Evolutionary conservation across 768 basidiomycete genomes (phyloP).

Genomic region (Russula olivacea): DNA sequence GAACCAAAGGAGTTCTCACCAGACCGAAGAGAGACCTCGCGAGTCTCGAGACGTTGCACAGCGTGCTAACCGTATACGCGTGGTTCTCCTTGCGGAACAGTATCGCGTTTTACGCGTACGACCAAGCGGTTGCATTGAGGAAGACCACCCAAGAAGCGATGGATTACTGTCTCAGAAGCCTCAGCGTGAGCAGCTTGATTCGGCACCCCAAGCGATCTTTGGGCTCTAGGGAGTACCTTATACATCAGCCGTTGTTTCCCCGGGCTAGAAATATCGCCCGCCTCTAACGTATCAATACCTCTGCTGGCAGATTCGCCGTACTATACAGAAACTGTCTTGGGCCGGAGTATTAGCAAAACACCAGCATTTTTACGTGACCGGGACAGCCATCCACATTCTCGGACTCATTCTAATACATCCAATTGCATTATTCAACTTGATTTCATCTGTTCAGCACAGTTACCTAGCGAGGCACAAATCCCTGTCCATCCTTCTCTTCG

Average conservation of each 20-base stretch:
- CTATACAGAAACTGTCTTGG: not conserved
- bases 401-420: not conserved
- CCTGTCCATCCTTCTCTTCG: not conserved
- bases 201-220: not conserved
- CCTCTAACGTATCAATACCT: not conserved
- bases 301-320: not conserved
- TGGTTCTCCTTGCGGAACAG: constrained; percentile 76
- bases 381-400: not conserved
- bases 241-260: not conserved
- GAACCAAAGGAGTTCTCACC: constrained; percentile 20
- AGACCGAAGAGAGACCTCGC: constrained; percentile 20
- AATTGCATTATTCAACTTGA: not conserved
- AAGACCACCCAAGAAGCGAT: constrained; percentile 57
- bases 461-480: not conserved
- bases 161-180: constrained; percentile 48
- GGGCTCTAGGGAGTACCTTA: not conserved
- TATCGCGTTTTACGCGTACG: constrained; percentile 57
- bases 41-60: constrained; percentile 69
- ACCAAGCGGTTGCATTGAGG: constrained; percentile 50
- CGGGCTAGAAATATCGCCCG: not conserved
- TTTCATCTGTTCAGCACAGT: not conserved
- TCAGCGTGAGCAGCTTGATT: not conserved
- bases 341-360: constrained; percentile 1
- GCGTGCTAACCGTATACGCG: constrained; percentile 67
- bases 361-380: not conserved